A percentile compares a stretch with the other conserved stretches of the same genome.
Evolutionary conservation across 306 rosid genomes (phyloP).

Genomic region (Cicer bijugum): DNA sequence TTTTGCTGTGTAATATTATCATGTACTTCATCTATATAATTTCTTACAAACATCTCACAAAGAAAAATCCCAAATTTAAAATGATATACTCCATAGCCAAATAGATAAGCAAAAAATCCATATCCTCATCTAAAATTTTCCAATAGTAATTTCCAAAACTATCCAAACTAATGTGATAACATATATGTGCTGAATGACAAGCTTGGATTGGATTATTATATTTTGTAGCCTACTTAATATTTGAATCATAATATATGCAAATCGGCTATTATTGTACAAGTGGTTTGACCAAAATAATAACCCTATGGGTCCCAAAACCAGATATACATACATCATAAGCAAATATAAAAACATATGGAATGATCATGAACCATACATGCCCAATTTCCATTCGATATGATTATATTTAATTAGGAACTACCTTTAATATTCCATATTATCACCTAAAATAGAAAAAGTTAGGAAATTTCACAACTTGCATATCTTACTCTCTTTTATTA

Average conservation of each 20-base stretch:
- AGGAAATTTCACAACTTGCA: constrained; percentile 45
- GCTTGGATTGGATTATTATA: neutral
- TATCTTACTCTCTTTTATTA: constrained; percentile 35
- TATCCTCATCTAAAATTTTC: neutral
- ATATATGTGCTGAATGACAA: neutral
- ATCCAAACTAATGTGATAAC: neutral
- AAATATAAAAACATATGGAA: constrained; percentile 18
- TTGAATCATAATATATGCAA: neutral
- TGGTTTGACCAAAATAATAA: constrained; percentile 18
- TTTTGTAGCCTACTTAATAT: neutral
- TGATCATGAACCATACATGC: constrained; percentile 12
- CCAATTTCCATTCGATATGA: constrained; percentile 18
- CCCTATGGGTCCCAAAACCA: constrained; percentile 13
- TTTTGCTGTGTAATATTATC: no score
- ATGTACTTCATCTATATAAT: no score
- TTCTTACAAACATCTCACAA: no score
- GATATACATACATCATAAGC: constrained; percentile 4
- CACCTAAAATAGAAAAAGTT: constrained; percentile 12
- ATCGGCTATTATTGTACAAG: neutral
- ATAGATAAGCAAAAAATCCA: constrained; percentile 7
- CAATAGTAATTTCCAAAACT: constrained; percentile 5
- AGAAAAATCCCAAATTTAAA: no score
- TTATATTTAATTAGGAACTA: constrained; percentile 7
- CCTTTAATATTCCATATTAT: constrained; percentile 8
- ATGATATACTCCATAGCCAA: neutral